A percentile compares a stretch with the other conserved stretches of the same genome.
Evolutionary conservation across 768 basidiomycete genomes (phyloP).

Genomic region (Paxillus ammoniavirescens): DNA sequence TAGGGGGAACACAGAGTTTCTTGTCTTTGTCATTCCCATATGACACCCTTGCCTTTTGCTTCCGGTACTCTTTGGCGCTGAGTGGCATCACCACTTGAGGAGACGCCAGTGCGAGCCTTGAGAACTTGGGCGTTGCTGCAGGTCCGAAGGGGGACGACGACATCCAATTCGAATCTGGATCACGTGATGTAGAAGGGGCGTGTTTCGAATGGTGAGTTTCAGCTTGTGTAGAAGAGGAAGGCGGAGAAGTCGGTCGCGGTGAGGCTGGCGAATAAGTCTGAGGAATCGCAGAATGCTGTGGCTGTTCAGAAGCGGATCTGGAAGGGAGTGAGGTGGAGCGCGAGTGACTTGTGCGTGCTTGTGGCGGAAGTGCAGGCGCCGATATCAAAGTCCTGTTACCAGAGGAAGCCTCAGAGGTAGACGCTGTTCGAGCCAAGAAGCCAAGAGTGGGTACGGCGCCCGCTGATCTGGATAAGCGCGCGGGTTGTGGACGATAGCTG

Average conservation of each 20-base stretch:
- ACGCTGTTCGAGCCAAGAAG: slow-evolving; percentile 4
- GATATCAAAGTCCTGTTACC: slow-evolving; percentile 2
- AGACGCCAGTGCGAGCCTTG: slow-evolving; percentile 27
- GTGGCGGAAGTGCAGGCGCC: slow-evolving; percentile 15
- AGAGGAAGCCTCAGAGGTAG: background rate
- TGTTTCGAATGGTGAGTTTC: slow-evolving; percentile 13
- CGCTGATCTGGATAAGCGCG: slow-evolving; percentile 13
- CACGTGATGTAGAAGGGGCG: slow-evolving; percentile 22
- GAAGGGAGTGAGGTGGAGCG: slow-evolving; percentile 19
- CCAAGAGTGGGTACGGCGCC: slow-evolving; percentile 8
- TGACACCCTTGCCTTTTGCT: slow-evolving; percentile 12
- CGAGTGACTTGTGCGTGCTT: slow-evolving; percentile 17
- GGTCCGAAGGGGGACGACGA: slow-evolving; percentile 30
- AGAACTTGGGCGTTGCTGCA: slow-evolving; percentile 27
- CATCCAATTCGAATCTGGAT: slow-evolving; percentile 27
- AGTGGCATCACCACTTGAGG: slow-evolving; percentile 31
- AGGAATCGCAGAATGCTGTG: slow-evolving; percentile 9
- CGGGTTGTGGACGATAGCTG: background rate
- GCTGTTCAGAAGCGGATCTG: background rate
- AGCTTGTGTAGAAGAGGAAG: background rate
- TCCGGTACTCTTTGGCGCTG: slow-evolving; percentile 28
- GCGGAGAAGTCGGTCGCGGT: background rate
- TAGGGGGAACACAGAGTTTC: background rate
- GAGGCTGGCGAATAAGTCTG: slow-evolving; percentile 16
- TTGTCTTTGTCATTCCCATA: slow-evolving; percentile 9